These are phyloP conservation scores for Hymenotorrendiella dingleyae DNA, from an alignment of 2,329 filamentous ascomycete species.

Conservation along the genomic window DNA sequence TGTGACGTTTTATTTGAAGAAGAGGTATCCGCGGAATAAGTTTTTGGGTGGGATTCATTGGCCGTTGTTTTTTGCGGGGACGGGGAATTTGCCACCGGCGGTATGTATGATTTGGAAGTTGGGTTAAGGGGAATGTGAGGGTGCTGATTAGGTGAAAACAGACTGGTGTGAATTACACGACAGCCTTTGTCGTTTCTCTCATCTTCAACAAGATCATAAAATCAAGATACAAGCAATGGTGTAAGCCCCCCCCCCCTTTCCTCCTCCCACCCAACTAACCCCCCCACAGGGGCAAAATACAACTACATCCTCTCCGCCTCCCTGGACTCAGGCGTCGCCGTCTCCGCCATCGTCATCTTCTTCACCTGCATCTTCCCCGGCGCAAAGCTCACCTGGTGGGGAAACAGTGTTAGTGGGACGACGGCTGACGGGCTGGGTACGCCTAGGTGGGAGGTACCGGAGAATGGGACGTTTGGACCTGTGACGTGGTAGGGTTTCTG, in stretches of 20 bases:
- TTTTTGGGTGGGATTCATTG: slow-evolving; percentile 49
- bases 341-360: slow-evolving; percentile 67
- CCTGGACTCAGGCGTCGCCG: slow-evolving; percentile 61
- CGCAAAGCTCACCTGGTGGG: slow-evolving; percentile 63
- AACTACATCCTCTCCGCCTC: slow-evolving; percentile 71
- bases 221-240: slow-evolving; percentile 60
- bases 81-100: slow-evolving; percentile 18
- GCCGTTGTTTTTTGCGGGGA: slow-evolving; percentile 34
- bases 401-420: slow-evolving; percentile 30
- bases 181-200: slow-evolving; percentile 59
- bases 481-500: not conserved
- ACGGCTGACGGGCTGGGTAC: slow-evolving; percentile 18
- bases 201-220: slow-evolving; percentile 64
- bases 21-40: slow-evolving; percentile 52
- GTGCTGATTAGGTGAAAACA: too few species aligned
- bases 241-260: slow-evolving; percentile 51
- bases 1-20: slow-evolving; percentile 47
- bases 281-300: slow-evolving; percentile 67
- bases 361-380: slow-evolving; percentile 56
- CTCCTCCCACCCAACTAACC: slow-evolving; percentile 49
- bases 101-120: too few species aligned
- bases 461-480: slow-evolving; percentile 10
- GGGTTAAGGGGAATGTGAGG: too few species aligned
- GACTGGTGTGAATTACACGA: slow-evolving; percentile 65
- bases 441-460: slow-evolving; percentile 13